Evolutionary conservation across 1,139 yeast species (phyloP).

Genomic region (Blastobotrys apis): DNA sequence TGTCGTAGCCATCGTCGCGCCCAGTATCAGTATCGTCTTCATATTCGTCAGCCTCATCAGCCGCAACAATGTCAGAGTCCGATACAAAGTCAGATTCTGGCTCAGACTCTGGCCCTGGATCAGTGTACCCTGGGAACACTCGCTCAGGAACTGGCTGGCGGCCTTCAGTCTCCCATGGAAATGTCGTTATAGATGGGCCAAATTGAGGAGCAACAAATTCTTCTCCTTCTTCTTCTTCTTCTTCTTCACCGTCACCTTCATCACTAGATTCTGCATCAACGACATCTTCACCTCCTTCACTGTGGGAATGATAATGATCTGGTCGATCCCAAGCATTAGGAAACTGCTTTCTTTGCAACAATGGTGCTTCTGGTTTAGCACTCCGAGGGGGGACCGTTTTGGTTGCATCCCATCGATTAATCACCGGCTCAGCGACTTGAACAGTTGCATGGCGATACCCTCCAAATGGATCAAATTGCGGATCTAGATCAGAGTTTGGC

Average conservation of each 20-base stretch:
- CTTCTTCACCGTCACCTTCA: constrained; percentile 2
- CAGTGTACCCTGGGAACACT: constrained; percentile 14
- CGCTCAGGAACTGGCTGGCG: constrained; percentile 16
- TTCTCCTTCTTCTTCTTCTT: constrained; percentile 3
- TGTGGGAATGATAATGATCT: neutral
- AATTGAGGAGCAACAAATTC: constrained; percentile 3
- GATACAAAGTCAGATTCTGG: neutral
- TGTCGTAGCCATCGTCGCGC: neutral
- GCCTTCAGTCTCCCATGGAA: constrained; percentile 16
- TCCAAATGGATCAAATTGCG: constrained; percentile 25
- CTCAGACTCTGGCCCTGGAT: neutral
- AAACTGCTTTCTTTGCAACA: constrained; percentile 26
- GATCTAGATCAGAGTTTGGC: neutral
- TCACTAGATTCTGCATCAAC: neutral
- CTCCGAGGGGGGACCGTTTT: constrained; percentile 40
- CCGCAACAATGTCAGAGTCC: constrained; percentile 4
- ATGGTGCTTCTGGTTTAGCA: constrained; percentile 41
- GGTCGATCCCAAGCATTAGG: constrained; percentile 31
- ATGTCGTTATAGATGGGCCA: constrained; percentile 14
- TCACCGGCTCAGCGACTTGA: constrained; percentile 30
- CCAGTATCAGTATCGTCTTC: constrained; percentile 3
- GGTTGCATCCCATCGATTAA: constrained; percentile 42
- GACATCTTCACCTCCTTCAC: neutral
- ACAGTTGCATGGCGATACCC: constrained; percentile 11
- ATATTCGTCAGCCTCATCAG: constrained; percentile 1